Percentiles rank a stretch among this genome's conserved stretches.
These are phyloP conservation scores for Macrolepiota albuminosa DNA, from an alignment of 768 basidiomycete genomes.

Conservation along the genomic window DNA sequence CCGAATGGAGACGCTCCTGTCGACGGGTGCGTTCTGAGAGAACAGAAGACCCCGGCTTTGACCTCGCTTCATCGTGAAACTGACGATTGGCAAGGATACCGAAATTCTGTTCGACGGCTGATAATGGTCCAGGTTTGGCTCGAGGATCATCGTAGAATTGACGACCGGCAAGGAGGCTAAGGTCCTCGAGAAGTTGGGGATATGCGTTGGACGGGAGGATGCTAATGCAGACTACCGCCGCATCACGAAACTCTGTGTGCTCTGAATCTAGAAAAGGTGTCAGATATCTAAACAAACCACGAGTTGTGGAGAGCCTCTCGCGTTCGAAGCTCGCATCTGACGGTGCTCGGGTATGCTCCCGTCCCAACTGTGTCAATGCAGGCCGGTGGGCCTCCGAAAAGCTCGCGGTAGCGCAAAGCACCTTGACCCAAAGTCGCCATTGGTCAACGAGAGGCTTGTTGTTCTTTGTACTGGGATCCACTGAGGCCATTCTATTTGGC, in stretches of 20 bases:
- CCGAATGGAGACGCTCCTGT: slow-evolving; percentile 77
- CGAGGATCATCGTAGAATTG: slow-evolving; percentile 80
- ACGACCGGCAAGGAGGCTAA: slow-evolving; percentile 72
- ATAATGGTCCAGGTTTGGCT: slow-evolving; percentile 34
- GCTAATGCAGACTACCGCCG: slow-evolving; percentile 85
- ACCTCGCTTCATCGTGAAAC: slow-evolving; percentile 56
- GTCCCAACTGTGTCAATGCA: slow-evolving; percentile 46
- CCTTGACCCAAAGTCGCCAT: slow-evolving; percentile 82
- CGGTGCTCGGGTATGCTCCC: slow-evolving; percentile 65
- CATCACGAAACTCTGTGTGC: slow-evolving; percentile 76
- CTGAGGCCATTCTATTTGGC: slow-evolving; percentile 31
- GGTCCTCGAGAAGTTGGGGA: slow-evolving; percentile 77
- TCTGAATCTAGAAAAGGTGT: slow-evolving; percentile 88
- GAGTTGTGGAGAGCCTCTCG: slow-evolving; percentile 76
- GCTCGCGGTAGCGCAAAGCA: slow-evolving; percentile 78
- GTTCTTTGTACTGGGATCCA: slow-evolving; percentile 54
- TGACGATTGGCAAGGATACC: slow-evolving; percentile 46
- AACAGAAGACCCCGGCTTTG: slow-evolving; percentile 40
- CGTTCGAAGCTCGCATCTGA: slow-evolving; percentile 76
- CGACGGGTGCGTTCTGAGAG: slow-evolving; percentile 56
- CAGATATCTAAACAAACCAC: slow-evolving; percentile 79
- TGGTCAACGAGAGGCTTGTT: slow-evolving; percentile 61
- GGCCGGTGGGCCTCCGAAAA: slow-evolving; percentile 57
- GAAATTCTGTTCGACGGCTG: slow-evolving; percentile 31
- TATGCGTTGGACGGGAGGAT: slow-evolving; percentile 76